A percentile compares a stretch with the other conserved stretches of the same genome.
Evolutionary conservation across 805 yeast genomes (phyloP).

Genomic region (Scheffersomyces spartinae): DNA sequence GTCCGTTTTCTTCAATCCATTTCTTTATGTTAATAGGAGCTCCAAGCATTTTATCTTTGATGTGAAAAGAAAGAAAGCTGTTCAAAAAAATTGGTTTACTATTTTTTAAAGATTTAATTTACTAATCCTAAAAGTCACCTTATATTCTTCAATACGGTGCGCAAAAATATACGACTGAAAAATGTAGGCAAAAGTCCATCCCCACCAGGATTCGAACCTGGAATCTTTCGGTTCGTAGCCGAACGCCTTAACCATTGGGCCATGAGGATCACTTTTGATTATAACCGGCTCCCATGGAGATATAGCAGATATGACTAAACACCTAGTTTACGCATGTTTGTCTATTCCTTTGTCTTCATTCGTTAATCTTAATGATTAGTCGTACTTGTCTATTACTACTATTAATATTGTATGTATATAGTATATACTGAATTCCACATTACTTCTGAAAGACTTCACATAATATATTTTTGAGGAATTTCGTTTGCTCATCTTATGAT

Average conservation of each 20-base stretch:
- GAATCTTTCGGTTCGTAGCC: constrained; percentile 42
- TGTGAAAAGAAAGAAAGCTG: not conserved
- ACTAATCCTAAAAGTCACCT: not conserved
- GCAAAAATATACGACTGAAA: not conserved
- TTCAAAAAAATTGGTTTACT: not conserved
- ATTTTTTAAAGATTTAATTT: not conserved
- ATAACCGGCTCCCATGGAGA: too few species aligned
- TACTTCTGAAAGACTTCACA: too few species aligned
- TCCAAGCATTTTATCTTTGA: constrained; percentile 30
- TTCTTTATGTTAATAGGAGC: constrained; percentile 64
- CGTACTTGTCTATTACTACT: too few species aligned
- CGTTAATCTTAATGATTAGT: too few species aligned
- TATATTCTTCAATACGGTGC: constrained; percentile 1
- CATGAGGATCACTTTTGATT: too few species aligned
- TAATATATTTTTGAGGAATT: too few species aligned
- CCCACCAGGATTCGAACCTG: constrained; percentile 44
- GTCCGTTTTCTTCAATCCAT: constrained; percentile 72
- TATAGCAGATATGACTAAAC: too few species aligned
- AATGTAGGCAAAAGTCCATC: constrained; percentile 24
- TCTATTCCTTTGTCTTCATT: too few species aligned
- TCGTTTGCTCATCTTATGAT: too few species aligned
- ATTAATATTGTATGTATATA: too few species aligned
- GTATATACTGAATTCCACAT: too few species aligned
- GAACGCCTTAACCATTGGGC: constrained; percentile 44
- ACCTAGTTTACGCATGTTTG: too few species aligned